Evolutionary conservation across 352 stramenopile genomes (phyloP).

Genomic region (Phytophthora sp.): DNA sequence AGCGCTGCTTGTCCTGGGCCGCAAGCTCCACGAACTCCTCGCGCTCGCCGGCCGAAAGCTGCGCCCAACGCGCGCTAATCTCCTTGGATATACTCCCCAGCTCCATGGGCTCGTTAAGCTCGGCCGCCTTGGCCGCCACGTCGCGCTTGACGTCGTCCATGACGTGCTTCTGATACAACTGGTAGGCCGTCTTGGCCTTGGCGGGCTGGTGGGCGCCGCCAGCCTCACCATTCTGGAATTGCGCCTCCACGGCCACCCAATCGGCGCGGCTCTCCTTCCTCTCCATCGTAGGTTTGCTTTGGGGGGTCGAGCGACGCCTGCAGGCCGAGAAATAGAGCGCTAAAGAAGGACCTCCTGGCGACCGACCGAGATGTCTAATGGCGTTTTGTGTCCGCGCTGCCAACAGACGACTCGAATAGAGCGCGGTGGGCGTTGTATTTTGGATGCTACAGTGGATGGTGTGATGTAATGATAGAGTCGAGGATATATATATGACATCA

Average conservation of each 20-base stretch:
- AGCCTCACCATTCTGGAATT: conserved; percentile 61
- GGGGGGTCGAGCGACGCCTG: not conserved
- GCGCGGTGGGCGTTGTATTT: not conserved
- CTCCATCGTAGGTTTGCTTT: conserved; percentile 32
- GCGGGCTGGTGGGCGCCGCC: conserved; percentile 45
- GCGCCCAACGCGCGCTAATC: conserved; percentile 78
- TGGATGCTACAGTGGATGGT: too few relatives aligned
- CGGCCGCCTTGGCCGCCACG: conserved; percentile 46
- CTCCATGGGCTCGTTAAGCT: conserved; percentile 62
- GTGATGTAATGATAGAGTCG: too few relatives aligned
- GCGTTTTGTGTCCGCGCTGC: not conserved
- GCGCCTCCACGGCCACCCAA: conserved; percentile 81
- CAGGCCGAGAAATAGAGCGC: not conserved
- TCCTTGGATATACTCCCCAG: conserved; percentile 75
- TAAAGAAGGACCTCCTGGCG: not conserved
- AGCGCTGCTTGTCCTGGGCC: conserved; percentile 62
- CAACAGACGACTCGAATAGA: not conserved
- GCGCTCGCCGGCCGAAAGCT: conserved; percentile 64
- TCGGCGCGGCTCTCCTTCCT: conserved; percentile 73
- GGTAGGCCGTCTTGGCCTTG: conserved; percentile 81
- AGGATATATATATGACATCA: not conserved
- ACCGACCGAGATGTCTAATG: not conserved
- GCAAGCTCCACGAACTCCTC: conserved; percentile 78
- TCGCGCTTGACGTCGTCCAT: conserved; percentile 74
- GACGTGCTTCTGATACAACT: conserved; percentile 77